Base-by-base conservation (phyloP, 1,139 yeast species). In the Casaregolazyma lundiana region DNA sequence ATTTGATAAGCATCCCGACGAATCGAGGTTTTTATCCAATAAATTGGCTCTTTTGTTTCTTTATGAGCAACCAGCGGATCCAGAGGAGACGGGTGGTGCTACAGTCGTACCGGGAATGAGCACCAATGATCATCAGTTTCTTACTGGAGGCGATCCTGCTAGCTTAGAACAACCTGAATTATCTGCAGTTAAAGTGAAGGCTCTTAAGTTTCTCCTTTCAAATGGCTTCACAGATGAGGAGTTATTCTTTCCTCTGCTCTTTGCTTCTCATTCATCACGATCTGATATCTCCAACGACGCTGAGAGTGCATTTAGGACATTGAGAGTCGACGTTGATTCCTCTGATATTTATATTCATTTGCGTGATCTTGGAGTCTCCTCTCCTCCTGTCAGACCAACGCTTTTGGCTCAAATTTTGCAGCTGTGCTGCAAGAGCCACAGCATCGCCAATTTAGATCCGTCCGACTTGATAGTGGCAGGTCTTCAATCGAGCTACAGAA, bases 71-170 rank as follows among this genome's bases (percentile, higher is more conserved):
- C 38, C 45, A 4, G 44, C 38, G 4, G 39, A 20, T 18, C 13
- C 38, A 13, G 45, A 40, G 3, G 22, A n/a, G 6, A 19, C 30
- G 5, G 36, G 9, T 35, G 37, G 24, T 16, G 6, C 13, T 15
- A 19, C 34, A 15, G 29, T 75, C 45, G 71, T 78, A 44, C 86
- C 92, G 0, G 95, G 96, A 0, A 66, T 88, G 48, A 71, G 80
- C 19, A 61, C 71, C 0, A 62, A 63, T 0, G 87, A 84, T 47
- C 72, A 75, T 26, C 62, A 76, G 0, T 85, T 80, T 57, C 77
- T 87, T 57, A 81, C 87, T 0, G 73, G 73, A 45, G 78, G 78
- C 52, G 87, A 94, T 4, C 88, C 90, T 11, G 77, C 80, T 0
- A 61, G 75, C 0, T 79, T 76, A 57, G 75, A 75, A 38, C 68